Percentiles rank a stretch among this genome's conserved stretches.
phyloP scores from a whole-genome alignment of 75 land plant species.

The Cunninghamia lanceolata region DNA sequence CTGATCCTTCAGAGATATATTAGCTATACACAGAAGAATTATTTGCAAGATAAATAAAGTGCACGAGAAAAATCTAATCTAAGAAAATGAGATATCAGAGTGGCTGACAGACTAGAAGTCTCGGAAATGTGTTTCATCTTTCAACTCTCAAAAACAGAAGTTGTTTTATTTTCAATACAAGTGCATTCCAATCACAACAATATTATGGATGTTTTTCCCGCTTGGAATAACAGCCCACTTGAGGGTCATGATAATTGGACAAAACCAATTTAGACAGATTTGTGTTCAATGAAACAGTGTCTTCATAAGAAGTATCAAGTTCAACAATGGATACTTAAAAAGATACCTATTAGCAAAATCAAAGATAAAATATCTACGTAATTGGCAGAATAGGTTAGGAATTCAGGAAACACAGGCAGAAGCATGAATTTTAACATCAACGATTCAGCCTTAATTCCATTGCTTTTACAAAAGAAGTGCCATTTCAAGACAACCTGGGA shows the following conservation, averaged over 20 bases:
- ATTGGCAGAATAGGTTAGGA: neutral
- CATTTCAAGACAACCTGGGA: neutral
- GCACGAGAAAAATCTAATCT: neutral
- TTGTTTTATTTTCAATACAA: neutral
- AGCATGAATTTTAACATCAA: neutral
- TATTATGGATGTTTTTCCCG: too few relatives aligned
- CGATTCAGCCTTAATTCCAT: neutral
- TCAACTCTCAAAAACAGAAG: neutral
- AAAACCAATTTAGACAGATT: neutral
- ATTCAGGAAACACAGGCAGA: neutral
- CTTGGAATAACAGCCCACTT: neutral
- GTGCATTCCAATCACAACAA: neutral
- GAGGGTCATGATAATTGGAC: neutral
- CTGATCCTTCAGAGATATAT: neutral
- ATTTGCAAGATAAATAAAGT: neutral
- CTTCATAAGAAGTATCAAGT: neutral
- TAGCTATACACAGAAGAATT: neutral
- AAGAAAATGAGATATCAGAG: neutral
- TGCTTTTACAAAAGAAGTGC: neutral
- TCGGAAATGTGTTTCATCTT: neutral
- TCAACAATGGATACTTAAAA: neutral
- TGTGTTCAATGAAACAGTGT: neutral
- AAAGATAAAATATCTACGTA: neutral
- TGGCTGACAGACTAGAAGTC: neutral
- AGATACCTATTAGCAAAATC: neutral